phyloP scores from a whole-genome alignment of 2,329 filamentous ascomycete genomes.

The Diaporthe vaccinii region DNA sequence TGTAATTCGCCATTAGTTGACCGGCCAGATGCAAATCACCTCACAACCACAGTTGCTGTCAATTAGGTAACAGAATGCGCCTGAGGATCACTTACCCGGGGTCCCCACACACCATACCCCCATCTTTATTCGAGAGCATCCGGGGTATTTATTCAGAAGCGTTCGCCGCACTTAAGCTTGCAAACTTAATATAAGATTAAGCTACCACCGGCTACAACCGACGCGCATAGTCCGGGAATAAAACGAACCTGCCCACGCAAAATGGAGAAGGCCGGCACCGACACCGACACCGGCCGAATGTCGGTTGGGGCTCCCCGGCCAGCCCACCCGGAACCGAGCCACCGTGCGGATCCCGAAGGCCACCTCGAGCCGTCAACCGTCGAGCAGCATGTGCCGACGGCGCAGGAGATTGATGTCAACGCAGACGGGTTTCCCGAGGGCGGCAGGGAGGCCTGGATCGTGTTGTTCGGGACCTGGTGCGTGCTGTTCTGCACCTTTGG shows the following conservation, averaged over 20 bases:
- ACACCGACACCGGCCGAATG: constrained; percentile 12
- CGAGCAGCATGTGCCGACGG: constrained; percentile 6
- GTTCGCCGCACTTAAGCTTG: not conserved
- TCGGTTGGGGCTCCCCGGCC: not conserved
- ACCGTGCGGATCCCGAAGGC: not conserved
- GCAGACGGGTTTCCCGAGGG: constrained; percentile 46
- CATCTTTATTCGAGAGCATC: constrained; percentile 13
- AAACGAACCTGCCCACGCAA: not conserved
- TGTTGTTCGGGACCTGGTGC: constrained; percentile 57
- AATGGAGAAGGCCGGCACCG: constrained; percentile 11
- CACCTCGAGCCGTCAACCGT: not conserved
- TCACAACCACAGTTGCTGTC: constrained; percentile 7
- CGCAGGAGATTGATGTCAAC: constrained; percentile 3
- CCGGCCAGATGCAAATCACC: not conserved
- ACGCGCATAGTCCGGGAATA: constrained; percentile 6
- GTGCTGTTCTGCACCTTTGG: constrained; percentile 57
- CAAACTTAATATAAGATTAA: not conserved
- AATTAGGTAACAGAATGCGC: constrained; percentile 23
- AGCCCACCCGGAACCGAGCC: too few species aligned
- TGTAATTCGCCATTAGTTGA: not conserved
- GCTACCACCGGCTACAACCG: not conserved
- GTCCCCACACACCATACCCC: constrained; percentile 10
- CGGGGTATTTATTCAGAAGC: constrained; percentile 19
- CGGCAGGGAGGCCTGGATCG: constrained; percentile 53
- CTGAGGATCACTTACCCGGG: constrained; percentile 12